Percentiles rank a stretch among this genome's conserved stretches.
Evolutionary conservation across 352 stramenopile genomes (phyloP).

Genomic region (Globisporangium cystogenes): DNA sequence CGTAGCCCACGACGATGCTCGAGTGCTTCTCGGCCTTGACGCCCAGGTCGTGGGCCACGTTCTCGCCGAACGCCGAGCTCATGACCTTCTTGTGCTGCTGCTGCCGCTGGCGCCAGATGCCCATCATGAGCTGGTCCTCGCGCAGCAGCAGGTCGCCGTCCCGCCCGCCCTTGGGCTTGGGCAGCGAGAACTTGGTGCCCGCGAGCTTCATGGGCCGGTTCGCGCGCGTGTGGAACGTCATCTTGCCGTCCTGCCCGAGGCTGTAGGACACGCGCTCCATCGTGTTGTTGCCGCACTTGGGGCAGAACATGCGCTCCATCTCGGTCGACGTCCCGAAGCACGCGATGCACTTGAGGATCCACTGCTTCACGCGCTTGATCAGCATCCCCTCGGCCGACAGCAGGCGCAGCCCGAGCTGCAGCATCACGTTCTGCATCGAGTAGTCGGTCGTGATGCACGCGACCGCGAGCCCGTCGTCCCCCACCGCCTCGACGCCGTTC

Average conservation of each 20-base stretch:
- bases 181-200: constrained; percentile 97
- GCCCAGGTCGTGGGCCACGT: constrained; percentile 91
- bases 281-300: constrained; percentile 94
- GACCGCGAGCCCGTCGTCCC: constrained; percentile 39
- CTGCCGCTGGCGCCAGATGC: constrained; percentile 94
- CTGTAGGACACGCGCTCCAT: constrained; percentile 94
- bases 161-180: constrained; percentile 91
- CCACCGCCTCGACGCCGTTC: constrained; percentile 57
- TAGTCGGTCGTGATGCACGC: constrained; percentile 88
- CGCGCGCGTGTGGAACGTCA: constrained; percentile 80
- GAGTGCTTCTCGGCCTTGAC: constrained; percentile 90
- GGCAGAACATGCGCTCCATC: constrained; percentile 95
- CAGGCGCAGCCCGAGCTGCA: constrained; percentile 84
- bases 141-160: constrained; percentile 95
- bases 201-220: constrained; percentile 88
- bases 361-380: constrained; percentile 90
- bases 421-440: constrained; percentile 88
- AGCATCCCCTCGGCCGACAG: constrained; percentile 80
- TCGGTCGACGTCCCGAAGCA: constrained; percentile 95
- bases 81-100: constrained; percentile 90
- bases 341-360: constrained; percentile 95
- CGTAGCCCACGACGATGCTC: constrained; percentile 91
- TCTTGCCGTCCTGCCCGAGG: constrained; percentile 90
- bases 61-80: constrained; percentile 93
- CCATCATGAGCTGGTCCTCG: constrained; percentile 96